Conservation (phyloP, 1,284 basidiomycete genomes). For the Wolfiporia cocos region DNA sequence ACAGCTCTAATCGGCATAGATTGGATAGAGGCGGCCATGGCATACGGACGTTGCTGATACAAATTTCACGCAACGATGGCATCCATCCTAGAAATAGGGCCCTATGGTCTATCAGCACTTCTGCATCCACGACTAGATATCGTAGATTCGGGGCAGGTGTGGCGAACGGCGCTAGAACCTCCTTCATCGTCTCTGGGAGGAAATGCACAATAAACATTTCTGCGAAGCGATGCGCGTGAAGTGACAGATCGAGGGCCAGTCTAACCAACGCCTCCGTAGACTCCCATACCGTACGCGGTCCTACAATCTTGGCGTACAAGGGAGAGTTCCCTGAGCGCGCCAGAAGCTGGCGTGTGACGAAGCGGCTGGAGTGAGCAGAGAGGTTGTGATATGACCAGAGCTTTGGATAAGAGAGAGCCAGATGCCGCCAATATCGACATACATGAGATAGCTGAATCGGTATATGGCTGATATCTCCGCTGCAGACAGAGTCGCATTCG, state of each 20-base stretch:
- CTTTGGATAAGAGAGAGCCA: conserved; percentile 4
- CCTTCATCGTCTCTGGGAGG: conserved; percentile 2
- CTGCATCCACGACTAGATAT: background rate
- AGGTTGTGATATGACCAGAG: conserved; percentile 5
- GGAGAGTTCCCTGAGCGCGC: background rate
- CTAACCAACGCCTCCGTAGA: conserved; percentile 2
- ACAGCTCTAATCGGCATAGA: background rate
- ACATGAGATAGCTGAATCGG: conserved; percentile 3
- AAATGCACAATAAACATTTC: conserved; percentile 1
- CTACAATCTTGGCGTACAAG: background rate
- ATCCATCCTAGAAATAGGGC: conserved; percentile 1
- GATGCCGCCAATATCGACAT: conserved; percentile 6
- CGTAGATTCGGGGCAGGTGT: conserved; percentile 1
- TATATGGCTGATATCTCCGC: too few relatives aligned
- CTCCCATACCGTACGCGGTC: conserved; percentile 1
- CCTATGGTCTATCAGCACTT: background rate
- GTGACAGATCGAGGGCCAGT: conserved; percentile 1
- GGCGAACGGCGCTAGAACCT: background rate
- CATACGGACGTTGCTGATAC: background rate
- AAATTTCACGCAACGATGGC: conserved; percentile 1
- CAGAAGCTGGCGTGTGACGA: conserved; percentile 2
- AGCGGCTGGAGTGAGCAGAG: background rate
- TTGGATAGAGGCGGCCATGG: conserved; percentile 1
- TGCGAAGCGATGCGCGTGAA: background rate
- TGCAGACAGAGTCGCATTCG: background rate